phyloP scores from a whole-genome alignment of 257 asterid genomes.

The Nicotiana tomentosiformis region DNA sequence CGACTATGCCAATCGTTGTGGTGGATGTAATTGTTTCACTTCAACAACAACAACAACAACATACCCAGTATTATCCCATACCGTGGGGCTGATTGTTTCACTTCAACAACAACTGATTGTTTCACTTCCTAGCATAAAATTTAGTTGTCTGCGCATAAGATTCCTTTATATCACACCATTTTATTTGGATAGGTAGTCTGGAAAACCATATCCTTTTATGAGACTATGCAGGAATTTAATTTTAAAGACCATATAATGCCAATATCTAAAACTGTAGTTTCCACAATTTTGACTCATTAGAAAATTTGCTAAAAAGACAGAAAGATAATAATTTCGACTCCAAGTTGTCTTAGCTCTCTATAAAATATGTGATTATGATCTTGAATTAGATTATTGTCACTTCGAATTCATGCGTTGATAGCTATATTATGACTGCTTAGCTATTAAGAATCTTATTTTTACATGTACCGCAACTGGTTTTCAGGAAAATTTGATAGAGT shows the following conservation, averaged over 20 bases:
- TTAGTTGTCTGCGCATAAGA: not conserved
- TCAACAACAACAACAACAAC: too few species aligned
- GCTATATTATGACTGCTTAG: not conserved
- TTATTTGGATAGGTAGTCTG: not conserved
- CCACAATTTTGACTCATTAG: not conserved
- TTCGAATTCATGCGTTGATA: not conserved
- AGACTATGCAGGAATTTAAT: not conserved
- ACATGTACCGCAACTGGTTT: not conserved
- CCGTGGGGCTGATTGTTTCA: not conserved
- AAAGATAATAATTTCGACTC: not conserved
- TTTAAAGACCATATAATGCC: not conserved
- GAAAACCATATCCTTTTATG: not conserved
- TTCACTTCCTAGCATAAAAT: not conserved
- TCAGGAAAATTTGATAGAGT: slow-evolving; percentile 67
- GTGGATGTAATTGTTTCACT: not conserved
- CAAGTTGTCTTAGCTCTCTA: not conserved
- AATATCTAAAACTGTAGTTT: not conserved
- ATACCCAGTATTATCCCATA: too few species aligned
- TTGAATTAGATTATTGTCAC: not conserved
- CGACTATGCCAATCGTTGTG: not conserved
- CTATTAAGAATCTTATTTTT: not conserved
- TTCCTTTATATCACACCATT: not conserved
- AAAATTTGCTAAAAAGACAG: not conserved
- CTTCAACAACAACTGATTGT: not conserved
- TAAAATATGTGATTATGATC: not conserved